phyloP scores from a whole-genome alignment of 345 rosid species.

The Camelina hispida region DNA sequence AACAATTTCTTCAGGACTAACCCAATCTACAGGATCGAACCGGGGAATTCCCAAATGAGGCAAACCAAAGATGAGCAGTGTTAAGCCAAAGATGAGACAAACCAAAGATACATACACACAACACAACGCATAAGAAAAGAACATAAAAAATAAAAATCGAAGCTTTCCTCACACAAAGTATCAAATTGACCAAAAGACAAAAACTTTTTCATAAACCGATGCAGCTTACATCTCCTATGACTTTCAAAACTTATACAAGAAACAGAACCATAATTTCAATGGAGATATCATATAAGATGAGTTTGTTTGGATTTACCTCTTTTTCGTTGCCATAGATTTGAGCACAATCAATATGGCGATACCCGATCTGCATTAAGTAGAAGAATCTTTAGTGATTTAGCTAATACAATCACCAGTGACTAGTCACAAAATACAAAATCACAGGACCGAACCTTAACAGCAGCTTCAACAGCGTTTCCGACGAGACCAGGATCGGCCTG shows the following conservation, averaged over 20 bases:
- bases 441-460: constrained; percentile 39
- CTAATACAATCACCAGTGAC: background rate
- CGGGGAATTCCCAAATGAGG: background rate
- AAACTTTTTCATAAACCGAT: background rate
- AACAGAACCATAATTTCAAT: background rate
- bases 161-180: background rate
- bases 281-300: background rate
- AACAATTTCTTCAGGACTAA: constrained; percentile 62
- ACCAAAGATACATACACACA: too few species aligned
- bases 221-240: background rate
- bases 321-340: constrained; percentile 66
- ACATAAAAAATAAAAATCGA: background rate
- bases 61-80: too few species aligned
- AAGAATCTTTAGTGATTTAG: background rate
- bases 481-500: constrained; percentile 66
- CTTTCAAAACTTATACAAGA: background rate
- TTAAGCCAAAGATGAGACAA: too few species aligned
- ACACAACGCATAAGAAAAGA: constrained; percentile 7
- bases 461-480: constrained; percentile 54
- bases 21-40: constrained; percentile 57
- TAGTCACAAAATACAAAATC: background rate
- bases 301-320: constrained; percentile 55
- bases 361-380: constrained; percentile 59
- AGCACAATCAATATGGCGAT: constrained; percentile 87
- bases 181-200: background rate